These are phyloP conservation scores for Talaromyces sp. DNA, from an alignment of 2,329 filamentous ascomycete genomes.

Conservation along the genomic window DNA sequence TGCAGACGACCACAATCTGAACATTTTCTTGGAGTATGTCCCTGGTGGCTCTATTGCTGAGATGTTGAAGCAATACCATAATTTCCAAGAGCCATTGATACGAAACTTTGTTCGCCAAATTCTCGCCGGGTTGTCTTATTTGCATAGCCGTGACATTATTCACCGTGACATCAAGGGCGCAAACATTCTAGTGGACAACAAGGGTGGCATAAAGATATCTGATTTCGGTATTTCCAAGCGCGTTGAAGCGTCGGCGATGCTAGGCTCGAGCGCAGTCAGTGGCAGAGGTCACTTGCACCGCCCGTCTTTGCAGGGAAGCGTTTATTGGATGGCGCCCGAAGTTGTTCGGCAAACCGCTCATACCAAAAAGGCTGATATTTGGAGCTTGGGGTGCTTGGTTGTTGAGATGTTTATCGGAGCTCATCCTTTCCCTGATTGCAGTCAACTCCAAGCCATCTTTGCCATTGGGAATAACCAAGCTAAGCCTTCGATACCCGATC, in stretches of 20 bases:
- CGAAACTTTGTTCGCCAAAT: constrained; percentile 97
- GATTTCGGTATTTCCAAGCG: constrained; percentile 99
- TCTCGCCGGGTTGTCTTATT: constrained; percentile 81
- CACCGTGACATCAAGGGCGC: constrained; percentile 98
- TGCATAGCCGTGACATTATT: constrained; percentile 92
- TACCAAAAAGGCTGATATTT: constrained; percentile 97
- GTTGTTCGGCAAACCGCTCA: constrained; percentile 97
- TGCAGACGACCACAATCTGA: constrained; percentile 82
- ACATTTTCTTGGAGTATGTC: constrained; percentile 99
- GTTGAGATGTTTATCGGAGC: constrained; percentile 99
- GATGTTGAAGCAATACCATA: constrained; percentile 98
- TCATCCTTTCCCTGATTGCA: constrained; percentile 95
- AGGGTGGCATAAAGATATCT: constrained; percentile 97
- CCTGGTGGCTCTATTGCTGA: constrained; percentile 95
- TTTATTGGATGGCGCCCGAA: constrained; percentile 99
- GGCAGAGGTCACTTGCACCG: constrained; percentile 43
- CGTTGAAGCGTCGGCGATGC: constrained; percentile 82
- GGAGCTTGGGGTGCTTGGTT: constrained; percentile 92
- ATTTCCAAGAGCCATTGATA: constrained; percentile 85
- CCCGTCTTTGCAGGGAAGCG: constrained; percentile 85
- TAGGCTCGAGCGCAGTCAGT: constrained; percentile 40
- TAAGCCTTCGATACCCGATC: constrained; percentile 79
- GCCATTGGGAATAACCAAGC: constrained; percentile 89
- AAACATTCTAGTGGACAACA: constrained; percentile 98
- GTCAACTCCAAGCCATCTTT: constrained; percentile 96